Evolutionary conservation across 805 yeast species (phyloP).

Genomic region (Starmerella apicola): DNA sequence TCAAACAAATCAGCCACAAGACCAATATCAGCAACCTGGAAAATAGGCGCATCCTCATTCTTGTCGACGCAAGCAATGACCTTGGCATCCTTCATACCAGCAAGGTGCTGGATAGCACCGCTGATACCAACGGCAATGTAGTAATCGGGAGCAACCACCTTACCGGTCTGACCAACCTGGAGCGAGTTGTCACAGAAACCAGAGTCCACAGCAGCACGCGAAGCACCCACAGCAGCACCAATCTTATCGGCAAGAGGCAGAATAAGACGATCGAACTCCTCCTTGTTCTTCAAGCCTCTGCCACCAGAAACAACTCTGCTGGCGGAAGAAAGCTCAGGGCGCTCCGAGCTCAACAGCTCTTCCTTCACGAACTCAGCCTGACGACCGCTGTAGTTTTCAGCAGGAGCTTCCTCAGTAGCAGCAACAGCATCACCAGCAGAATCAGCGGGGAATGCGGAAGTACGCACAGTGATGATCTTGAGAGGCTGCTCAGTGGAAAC

Average conservation of each 20-base stretch:
- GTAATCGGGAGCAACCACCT: constrained; percentile 91
- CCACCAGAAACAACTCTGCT: constrained; percentile 80
- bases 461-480: constrained; percentile 64
- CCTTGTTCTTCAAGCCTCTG: constrained; percentile 82
- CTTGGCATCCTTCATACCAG: constrained; percentile 96
- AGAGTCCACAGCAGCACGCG: constrained; percentile 95
- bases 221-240: constrained; percentile 92
- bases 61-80: constrained; percentile 88
- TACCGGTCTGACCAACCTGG: constrained; percentile 97
- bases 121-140: constrained; percentile 89
- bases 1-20: constrained; percentile 80
- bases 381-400: constrained; percentile 27
- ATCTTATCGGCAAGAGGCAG: constrained; percentile 75
- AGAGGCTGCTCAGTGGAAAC: constrained; percentile 56
- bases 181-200: constrained; percentile 92
- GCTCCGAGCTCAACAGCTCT: constrained; percentile 58
- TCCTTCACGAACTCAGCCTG: constrained; percentile 59
- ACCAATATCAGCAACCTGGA: constrained; percentile 80
- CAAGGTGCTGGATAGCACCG: constrained; percentile 96
- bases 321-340: constrained; percentile 88
- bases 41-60: constrained; percentile 89
- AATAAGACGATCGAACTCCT: constrained; percentile 62
- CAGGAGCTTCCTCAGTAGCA: constrained; percentile 31
- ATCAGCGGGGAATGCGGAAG: constrained; percentile 60
- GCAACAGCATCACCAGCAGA: constrained; percentile 30